Conservation (phyloP, 139 green algal species). For the Picochlorum costavermella region DNA sequence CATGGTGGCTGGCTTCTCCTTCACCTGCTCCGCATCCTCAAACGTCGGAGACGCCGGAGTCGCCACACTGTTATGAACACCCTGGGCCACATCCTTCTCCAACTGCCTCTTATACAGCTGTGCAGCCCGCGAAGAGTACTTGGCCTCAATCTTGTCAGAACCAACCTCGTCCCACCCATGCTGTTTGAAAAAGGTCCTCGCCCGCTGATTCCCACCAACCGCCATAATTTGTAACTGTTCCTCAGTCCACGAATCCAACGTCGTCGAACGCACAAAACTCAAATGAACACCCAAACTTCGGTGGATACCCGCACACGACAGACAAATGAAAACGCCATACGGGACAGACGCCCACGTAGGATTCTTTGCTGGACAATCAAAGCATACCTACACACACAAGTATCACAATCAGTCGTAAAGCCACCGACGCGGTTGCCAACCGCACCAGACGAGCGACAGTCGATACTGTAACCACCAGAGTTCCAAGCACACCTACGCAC, state of each 20-base stretch:
- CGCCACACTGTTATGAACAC: background rate
- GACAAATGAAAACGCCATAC: slow-evolving; percentile 95
- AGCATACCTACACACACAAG: slow-evolving; percentile 64
- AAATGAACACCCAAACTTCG: slow-evolving; percentile 90
- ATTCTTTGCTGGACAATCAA: slow-evolving; percentile 94
- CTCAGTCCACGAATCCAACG: slow-evolving; percentile 85
- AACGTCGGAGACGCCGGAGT: slow-evolving; percentile 5
- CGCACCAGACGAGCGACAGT: no score
- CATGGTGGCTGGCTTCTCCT: background rate
- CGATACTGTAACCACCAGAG: no score
- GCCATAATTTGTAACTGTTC: slow-evolving; percentile 92
- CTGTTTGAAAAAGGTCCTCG: slow-evolving; percentile 93
- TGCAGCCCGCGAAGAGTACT: slow-evolving; percentile 90
- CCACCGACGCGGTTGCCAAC: background rate
- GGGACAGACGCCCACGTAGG: slow-evolving; percentile 91
- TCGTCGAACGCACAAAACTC: slow-evolving; percentile 90
- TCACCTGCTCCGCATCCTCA: background rate
- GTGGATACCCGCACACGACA: slow-evolving; percentile 91
- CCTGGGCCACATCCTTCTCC: slow-evolving; percentile 75
- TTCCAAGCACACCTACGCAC: slow-evolving; percentile 20
- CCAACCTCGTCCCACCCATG: slow-evolving; percentile 84
- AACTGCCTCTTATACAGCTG: slow-evolving; percentile 83
- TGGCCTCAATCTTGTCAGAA: slow-evolving; percentile 91
- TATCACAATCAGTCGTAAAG: background rate
- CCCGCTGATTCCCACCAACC: slow-evolving; percentile 80